phyloP scores from a whole-genome alignment of 2,329 filamentous ascomycete genomes.

The Alternaria solani region DNA sequence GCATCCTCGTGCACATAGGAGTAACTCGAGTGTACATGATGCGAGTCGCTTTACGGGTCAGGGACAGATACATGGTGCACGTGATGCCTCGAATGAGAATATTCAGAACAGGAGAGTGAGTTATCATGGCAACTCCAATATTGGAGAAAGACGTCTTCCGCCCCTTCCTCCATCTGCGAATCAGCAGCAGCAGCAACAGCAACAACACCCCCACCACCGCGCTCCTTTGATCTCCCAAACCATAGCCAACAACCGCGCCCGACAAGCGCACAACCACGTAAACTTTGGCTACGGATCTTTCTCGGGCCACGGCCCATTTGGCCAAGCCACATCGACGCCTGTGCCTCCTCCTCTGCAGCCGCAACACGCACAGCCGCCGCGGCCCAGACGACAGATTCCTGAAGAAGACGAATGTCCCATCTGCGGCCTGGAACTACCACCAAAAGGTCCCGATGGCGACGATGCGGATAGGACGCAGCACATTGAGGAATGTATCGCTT shows the following conservation, averaged over 20 bases:
- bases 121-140: conserved; percentile 32
- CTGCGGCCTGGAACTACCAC: conserved; percentile 75
- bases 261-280: conserved; percentile 13
- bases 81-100: conserved; percentile 30
- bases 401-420: conserved; percentile 84
- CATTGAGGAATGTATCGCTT: conserved; percentile 53
- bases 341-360: conserved; percentile 21
- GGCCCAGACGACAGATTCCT: conserved; percentile 43
- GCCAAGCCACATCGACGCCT: conserved; percentile 23
- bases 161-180: conserved; percentile 24
- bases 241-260: conserved; percentile 8
- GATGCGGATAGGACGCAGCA: conserved; percentile 55
- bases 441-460: conserved; percentile 51
- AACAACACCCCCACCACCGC: conserved; percentile 20
- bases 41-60: conserved; percentile 23
- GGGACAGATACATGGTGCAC: conserved; percentile 29
- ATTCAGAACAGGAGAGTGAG: conserved; percentile 32
- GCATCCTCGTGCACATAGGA: conserved; percentile 31
- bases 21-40: conserved; percentile 32
- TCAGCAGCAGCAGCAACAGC: conserved; percentile 20
- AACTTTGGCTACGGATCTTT: conserved; percentile 20
- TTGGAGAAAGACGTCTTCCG: conserved; percentile 38
- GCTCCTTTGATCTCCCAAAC: conserved; percentile 22
- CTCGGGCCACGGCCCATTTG: conserved; percentile 27
- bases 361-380: conserved; percentile 29